phyloP scores from a whole-genome alignment of 2,329 filamentous ascomycete genomes.

The Dactylellina leptospora region DNA sequence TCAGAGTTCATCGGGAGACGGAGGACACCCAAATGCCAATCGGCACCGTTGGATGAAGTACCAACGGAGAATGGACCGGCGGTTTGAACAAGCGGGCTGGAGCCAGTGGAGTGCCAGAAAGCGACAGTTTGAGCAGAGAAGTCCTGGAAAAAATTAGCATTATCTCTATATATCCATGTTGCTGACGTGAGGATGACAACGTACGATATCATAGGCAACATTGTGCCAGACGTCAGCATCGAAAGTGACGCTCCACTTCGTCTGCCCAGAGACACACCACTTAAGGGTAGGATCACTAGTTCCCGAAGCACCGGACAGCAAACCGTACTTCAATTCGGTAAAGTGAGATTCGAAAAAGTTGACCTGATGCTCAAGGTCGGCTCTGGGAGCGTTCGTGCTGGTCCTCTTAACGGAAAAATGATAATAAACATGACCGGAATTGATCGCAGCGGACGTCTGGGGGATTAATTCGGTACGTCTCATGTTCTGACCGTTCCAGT shows the following conservation, averaged over 20 bases:
- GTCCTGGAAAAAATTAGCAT: conserved; percentile 60
- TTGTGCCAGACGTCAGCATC: conserved; percentile 76
- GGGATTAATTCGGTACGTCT: conserved; percentile 78
- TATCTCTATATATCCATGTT: not conserved
- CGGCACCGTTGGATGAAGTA: conserved; percentile 72
- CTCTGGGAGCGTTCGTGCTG: conserved; percentile 69
- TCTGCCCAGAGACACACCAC: conserved; percentile 71
- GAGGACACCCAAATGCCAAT: conserved; percentile 77
- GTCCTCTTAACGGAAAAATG: conserved; percentile 74
- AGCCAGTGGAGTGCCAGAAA: conserved; percentile 75
- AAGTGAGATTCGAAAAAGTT: conserved; percentile 75
- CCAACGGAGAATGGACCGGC: conserved; percentile 70
- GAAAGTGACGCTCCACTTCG: conserved; percentile 71
- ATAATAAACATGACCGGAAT: conserved; percentile 73
- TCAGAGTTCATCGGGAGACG: conserved; percentile 66
- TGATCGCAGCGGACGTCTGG: conserved; percentile 72
- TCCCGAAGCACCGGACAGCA: conserved; percentile 64
- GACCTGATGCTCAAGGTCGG: conserved; percentile 73
- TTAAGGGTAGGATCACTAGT: conserved; percentile 67
- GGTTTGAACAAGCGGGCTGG: conserved; percentile 67
- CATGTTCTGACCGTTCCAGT: conserved; percentile 77
- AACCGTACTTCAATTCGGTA: conserved; percentile 77
- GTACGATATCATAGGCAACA: conserved; percentile 68
- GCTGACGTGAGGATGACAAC: conserved; percentile 57
- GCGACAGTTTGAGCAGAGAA: conserved; percentile 71